Evolutionary conservation across 2,329 filamentous ascomycete genomes (phyloP).

Genomic region (Xylariales sp.): DNA sequence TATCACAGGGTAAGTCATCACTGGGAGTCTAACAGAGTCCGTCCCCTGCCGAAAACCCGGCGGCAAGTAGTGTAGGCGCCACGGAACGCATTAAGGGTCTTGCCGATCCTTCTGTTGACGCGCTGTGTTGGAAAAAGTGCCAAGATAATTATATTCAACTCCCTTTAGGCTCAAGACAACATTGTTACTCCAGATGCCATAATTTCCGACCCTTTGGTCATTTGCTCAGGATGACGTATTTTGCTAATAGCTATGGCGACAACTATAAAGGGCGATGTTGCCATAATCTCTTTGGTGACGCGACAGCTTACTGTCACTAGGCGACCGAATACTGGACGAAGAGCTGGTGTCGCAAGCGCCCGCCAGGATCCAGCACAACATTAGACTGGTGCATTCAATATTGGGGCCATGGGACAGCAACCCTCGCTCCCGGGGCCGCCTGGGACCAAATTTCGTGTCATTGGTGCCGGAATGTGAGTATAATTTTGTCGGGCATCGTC

Average conservation of each 20-base stretch:
- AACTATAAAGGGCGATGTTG: constrained; percentile 34
- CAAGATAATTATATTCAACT: constrained; percentile 34
- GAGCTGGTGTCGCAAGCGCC: constrained; percentile 20
- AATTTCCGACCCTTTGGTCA: constrained; percentile 14
- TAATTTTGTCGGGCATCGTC: constrained; percentile 23
- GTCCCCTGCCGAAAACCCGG: constrained; percentile 33
- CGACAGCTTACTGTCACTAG: constrained; percentile 22
- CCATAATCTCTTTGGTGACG: constrained; percentile 23
- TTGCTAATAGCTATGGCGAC: constrained; percentile 8
- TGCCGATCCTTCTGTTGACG: constrained; percentile 19
- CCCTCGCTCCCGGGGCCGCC: constrained; percentile 49
- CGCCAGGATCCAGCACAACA: constrained; percentile 30
- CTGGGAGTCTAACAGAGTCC: constrained; percentile 10
- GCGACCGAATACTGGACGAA: constrained; percentile 12
- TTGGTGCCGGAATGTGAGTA: constrained; percentile 53
- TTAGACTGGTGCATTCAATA: constrained; percentile 28
- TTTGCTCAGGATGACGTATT: constrained; percentile 28
- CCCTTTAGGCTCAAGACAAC: constrained; percentile 38
- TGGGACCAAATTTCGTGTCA: constrained; percentile 52
- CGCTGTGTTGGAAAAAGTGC: constrained; percentile 18
- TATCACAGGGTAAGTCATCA: constrained; percentile 3
- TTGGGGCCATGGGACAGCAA: constrained; percentile 49
- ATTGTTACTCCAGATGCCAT: constrained; percentile 26
- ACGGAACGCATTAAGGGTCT: constrained; percentile 35
- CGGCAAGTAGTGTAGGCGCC: constrained; percentile 21